Conservation (phyloP, 2,329 filamentous ascomycete genomes). For the Gaeumannomyces tritici region DNA sequence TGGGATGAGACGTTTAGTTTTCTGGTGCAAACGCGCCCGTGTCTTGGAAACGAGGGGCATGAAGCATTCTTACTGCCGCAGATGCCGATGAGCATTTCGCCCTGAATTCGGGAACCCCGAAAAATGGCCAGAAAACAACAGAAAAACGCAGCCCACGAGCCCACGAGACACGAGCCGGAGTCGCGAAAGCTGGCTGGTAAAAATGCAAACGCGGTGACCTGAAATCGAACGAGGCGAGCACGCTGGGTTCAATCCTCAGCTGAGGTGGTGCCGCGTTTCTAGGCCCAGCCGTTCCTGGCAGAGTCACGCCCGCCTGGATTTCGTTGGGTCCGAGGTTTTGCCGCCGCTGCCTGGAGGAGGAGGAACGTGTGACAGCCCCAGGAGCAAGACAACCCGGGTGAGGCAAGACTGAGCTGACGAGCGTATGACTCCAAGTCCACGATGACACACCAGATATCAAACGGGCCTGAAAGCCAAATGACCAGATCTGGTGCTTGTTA, state of each 20-base stretch:
- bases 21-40: background rate
- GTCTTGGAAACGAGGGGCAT: background rate
- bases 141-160: too few relatives aligned
- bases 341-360: background rate
- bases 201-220: background rate
- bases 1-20: slow-evolving; percentile 24
- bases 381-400: background rate
- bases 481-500: background rate
- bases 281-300: background rate
- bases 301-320: background rate
- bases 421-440: background rate
- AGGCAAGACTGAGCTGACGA: background rate
- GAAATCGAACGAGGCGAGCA: background rate
- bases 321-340: background rate
- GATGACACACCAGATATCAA: background rate
- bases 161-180: too few relatives aligned
- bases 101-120: background rate
- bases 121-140: too few relatives aligned
- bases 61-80: slow-evolving; percentile 50
- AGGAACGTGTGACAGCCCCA: background rate
- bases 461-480: background rate
- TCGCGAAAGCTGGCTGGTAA: too few relatives aligned
- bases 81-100: slow-evolving; percentile 63
- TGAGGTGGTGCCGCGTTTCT: too few relatives aligned
- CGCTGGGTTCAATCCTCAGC: too few relatives aligned